Evolutionary conservation across 2,329 filamentous ascomycete species (phyloP), one percentile per base, ranked within the genome.

Genomic region (Catunica adiposa): DNA sequence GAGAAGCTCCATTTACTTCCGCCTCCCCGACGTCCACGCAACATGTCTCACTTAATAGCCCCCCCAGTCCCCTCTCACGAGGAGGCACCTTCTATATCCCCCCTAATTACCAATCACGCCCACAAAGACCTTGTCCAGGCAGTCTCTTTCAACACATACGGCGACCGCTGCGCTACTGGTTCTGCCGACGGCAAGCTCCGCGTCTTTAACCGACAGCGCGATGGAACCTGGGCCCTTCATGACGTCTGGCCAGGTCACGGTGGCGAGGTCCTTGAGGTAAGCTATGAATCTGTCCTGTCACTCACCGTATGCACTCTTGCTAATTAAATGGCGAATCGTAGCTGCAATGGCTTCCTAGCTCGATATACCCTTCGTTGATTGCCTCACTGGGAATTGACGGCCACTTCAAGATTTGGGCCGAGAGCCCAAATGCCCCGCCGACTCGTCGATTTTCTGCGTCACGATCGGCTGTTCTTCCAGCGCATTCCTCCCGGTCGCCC

Each of bases 321-420:
- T n/a, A 29, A 54, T 47, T 61, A 5, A n/a, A 40, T 40, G 9
- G 11, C 29, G 5, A 58, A 38, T 8, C 50, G 51, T 64, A 90
- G 86, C 82, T 94, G 55, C 87, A 92, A 74, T 97, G 90, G 89
- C 86, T 94, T 57, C 87, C 89, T 1, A 86, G 89, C 0, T 90
- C 86, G 60, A 82, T 92, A 58, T 92, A 92, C 62, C 88, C 80
- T 38, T 82, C 92, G 65, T 79, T 94, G 63, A 74, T 97, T 62
- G 89, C 84, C 56, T 94, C 86, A 55, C 84, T 96, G 58, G 88
- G 86, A 60, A 85, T 90, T 64, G 90, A 96, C 63, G 59, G 90
- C 64, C 83, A 83, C 67, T 88, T 94, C 72, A 87, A 89, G 66
- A 76, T 97, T 61, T 97, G 90, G 90, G 83, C 86, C 59, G 90